These are phyloP conservation scores for Pyrus bretschneideri DNA, from an alignment of 306 rosid genomes.

Conservation along the genomic window DNA sequence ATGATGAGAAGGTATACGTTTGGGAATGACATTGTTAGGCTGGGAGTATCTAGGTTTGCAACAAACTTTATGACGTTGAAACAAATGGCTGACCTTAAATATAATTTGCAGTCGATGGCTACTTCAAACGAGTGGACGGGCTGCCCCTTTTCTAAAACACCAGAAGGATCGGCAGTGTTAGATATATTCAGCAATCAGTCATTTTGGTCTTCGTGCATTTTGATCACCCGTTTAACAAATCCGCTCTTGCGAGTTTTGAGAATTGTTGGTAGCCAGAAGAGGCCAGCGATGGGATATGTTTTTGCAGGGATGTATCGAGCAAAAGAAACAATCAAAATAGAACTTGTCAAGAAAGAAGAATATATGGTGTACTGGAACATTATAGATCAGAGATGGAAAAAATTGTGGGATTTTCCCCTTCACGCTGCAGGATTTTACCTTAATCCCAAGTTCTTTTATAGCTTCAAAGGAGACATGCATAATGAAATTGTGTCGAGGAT, in stretches of 20 bases:
- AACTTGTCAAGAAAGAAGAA: conserved; percentile 52
- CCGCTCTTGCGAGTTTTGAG: conserved; percentile 50
- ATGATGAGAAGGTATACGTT: conserved; percentile 63
- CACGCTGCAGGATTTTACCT: conserved; percentile 69
- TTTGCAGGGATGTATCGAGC: conserved; percentile 66
- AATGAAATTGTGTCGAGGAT: conserved; percentile 49
- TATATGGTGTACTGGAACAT: conserved; percentile 70
- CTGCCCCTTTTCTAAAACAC: conserved; percentile 47
- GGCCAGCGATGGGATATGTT: conserved; percentile 63
- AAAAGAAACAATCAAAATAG: conserved; percentile 64
- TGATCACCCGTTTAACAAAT: conserved; percentile 49
- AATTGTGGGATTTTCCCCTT: conserved; percentile 58
- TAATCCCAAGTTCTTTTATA: conserved; percentile 67
- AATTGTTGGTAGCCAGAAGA: conserved; percentile 54
- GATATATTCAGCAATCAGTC: conserved; percentile 42
- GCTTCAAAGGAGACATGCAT: conserved; percentile 54
- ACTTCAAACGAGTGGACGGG: conserved; percentile 77
- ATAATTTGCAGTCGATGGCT: conserved; percentile 66
- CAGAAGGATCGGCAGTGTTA: conserved; percentile 55
- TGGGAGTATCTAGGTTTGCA: conserved; percentile 38
- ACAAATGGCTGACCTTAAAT: conserved; percentile 65
- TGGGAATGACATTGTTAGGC: conserved; percentile 64
- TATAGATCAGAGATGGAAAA: conserved; percentile 65
- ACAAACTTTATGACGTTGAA: conserved; percentile 58
- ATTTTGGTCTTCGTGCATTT: conserved; percentile 61